Conservation (phyloP, 2,329 filamentous ascomycete genomes). For the Ilyonectria destructans region DNA sequence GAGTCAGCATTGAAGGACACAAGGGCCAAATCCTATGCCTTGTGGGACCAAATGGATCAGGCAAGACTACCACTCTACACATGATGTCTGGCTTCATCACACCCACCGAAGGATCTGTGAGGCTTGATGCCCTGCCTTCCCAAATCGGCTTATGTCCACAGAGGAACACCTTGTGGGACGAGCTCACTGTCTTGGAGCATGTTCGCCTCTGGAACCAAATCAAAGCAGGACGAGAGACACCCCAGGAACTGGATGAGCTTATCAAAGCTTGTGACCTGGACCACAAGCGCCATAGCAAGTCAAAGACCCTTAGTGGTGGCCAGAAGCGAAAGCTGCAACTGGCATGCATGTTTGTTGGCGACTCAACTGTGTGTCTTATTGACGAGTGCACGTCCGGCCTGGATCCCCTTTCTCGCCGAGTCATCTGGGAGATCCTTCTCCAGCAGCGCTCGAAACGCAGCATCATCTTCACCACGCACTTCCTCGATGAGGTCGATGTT, state of each 20-base stretch:
- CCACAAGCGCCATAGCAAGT: constrained; percentile 71
- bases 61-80: constrained; percentile 80
- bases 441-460: constrained; percentile 74
- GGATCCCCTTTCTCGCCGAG: constrained; percentile 76
- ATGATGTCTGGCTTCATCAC: constrained; percentile 77
- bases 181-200: constrained; percentile 77
- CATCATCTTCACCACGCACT: constrained; percentile 80
- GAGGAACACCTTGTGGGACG: constrained; percentile 78
- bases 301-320: constrained; percentile 74
- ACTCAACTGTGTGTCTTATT: constrained; percentile 76
- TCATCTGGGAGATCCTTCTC: constrained; percentile 81
- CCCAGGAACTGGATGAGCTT: constrained; percentile 65
- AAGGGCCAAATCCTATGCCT: constrained; percentile 77
- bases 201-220: constrained; percentile 75
- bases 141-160: constrained; percentile 75
- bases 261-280: constrained; percentile 73
- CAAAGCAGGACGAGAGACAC: constrained; percentile 65
- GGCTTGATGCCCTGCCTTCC: constrained; percentile 66
- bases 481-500: constrained; percentile 79
- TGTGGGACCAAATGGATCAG: constrained; percentile 79
- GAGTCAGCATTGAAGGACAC: constrained; percentile 72
- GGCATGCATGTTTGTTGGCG: constrained; percentile 81
- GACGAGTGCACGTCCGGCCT: constrained; percentile 81
- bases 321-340: constrained; percentile 81
- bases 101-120: constrained; percentile 73